phyloP scores from a whole-genome alignment of 208 protist genomes.

The Wallacemonas sp. region DNA sequence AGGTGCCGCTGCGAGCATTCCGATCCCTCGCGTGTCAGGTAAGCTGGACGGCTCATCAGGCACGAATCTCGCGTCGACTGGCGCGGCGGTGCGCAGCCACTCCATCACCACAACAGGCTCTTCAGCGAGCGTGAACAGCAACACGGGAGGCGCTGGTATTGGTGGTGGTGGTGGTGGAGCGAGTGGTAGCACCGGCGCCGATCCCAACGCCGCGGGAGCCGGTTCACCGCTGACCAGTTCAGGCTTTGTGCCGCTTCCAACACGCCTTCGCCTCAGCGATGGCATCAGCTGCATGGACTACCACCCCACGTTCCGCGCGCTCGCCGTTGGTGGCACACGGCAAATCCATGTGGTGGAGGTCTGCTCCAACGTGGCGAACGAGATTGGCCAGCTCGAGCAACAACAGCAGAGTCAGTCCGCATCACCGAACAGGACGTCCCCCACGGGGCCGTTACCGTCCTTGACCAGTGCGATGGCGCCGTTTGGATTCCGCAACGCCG shows the following conservation, averaged over 20 bases:
- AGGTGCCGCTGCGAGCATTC: not conserved
- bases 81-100: no score
- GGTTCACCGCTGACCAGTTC: not conserved
- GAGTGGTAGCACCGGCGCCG: not conserved
- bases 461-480: slow-evolving; percentile 7
- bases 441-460: not conserved
- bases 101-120: no score
- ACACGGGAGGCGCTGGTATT: not conserved
- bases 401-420: not conserved
- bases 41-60: no score
- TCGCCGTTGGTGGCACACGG: slow-evolving; percentile 73
- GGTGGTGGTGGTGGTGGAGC: not conserved
- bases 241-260: slow-evolving; percentile 20
- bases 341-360: slow-evolving; percentile 77
- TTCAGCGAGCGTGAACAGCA: not conserved
- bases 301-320: slow-evolving; percentile 54
- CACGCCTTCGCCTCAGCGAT: slow-evolving; percentile 48
- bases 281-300: slow-evolving; percentile 70
- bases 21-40: not conserved
- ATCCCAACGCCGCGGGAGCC: not conserved
- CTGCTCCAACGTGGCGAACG: slow-evolving; percentile 36
- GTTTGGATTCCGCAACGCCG: slow-evolving; percentile 55
- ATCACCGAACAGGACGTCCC: not conserved
- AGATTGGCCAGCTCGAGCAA: slow-evolving; percentile 21
- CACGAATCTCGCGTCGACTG: no score